These are phyloP conservation scores for Mycena citricolor DNA, from an alignment of 1,284 basidiomycete genomes.

Conservation along the genomic window DNA sequence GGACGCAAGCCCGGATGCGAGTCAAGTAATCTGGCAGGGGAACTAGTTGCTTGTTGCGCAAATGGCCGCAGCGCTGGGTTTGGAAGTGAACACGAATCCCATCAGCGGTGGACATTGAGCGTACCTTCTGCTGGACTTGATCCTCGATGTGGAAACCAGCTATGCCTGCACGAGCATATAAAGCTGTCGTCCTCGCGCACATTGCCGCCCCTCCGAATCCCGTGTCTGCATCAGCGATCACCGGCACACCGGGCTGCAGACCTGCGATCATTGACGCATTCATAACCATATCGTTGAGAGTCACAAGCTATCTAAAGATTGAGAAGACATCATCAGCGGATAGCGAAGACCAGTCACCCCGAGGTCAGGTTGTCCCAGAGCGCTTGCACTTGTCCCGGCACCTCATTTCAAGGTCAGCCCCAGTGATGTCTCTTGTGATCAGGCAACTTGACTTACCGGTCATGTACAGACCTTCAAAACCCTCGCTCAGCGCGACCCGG, in stretches of 20 bases:
- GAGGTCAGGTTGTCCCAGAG: slow-evolving; percentile 21
- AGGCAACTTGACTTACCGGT: slow-evolving; percentile 3
- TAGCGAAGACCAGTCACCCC: slow-evolving; percentile 3
- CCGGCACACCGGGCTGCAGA: slow-evolving; percentile 33
- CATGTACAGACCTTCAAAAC: slow-evolving; percentile 22
- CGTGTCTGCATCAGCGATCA: slow-evolving; percentile 52
- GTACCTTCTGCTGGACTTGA: slow-evolving; percentile 37
- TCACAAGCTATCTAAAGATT: slow-evolving; percentile 9
- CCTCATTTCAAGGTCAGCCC: no score
- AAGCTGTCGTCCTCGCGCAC: slow-evolving; percentile 45
- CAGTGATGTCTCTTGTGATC: no score
- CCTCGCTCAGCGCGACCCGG: slow-evolving; percentile 20
- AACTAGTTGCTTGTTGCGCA: slow-evolving; percentile 48
- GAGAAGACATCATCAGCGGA: neutral
- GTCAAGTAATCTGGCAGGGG: slow-evolving; percentile 41
- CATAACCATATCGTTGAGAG: slow-evolving; percentile 19
- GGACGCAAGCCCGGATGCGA: slow-evolving; percentile 47
- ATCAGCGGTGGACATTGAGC: slow-evolving; percentile 26
- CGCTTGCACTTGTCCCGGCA: slow-evolving; percentile 18
- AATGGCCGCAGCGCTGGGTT: slow-evolving; percentile 50
- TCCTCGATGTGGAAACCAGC: slow-evolving; percentile 54
- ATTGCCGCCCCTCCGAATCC: slow-evolving; percentile 50
- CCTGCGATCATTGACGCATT: slow-evolving; percentile 42
- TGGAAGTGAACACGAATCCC: slow-evolving; percentile 24
- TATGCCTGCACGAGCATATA: slow-evolving; percentile 46